These are phyloP conservation scores for Psilocybe cubensis DNA, from an alignment of 768 basidiomycete genomes.

Conservation along the genomic window DNA sequence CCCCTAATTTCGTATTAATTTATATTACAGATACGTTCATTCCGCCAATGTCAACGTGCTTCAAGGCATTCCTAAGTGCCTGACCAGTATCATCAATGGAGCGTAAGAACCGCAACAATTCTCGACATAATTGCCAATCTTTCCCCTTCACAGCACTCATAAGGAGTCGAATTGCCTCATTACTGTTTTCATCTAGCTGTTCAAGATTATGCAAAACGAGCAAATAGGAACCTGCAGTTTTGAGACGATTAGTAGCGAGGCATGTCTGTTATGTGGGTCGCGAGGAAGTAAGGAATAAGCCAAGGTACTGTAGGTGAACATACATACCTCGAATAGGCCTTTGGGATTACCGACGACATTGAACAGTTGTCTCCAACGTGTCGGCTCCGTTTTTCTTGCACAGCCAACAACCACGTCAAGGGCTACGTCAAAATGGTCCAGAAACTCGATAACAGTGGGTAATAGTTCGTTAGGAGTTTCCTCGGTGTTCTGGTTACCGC, in stretches of 20 bases:
- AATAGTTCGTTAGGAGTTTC: slow-evolving; percentile 47
- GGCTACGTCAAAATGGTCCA: slow-evolving; percentile 92
- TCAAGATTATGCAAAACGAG: slow-evolving; percentile 94
- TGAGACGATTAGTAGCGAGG: slow-evolving; percentile 68
- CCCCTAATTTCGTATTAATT: background rate
- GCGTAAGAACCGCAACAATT: slow-evolving; percentile 89
- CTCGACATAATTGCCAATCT: slow-evolving; percentile 91
- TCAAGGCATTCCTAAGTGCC: slow-evolving; percentile 65
- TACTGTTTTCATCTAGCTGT: slow-evolving; percentile 78
- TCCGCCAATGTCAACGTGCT: slow-evolving; percentile 34
- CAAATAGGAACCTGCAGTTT: slow-evolving; percentile 91
- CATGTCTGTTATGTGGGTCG: slow-evolving; percentile 57
- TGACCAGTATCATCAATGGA: slow-evolving; percentile 88
- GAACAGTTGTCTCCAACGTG: slow-evolving; percentile 88
- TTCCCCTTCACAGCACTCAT: slow-evolving; percentile 73
- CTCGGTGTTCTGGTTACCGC: slow-evolving; percentile 30
- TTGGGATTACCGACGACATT: slow-evolving; percentile 90
- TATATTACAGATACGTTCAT: background rate
- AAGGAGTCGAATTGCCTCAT: slow-evolving; percentile 82
- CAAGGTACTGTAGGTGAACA: background rate
- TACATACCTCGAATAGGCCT: slow-evolving; percentile 81
- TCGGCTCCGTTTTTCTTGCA: slow-evolving; percentile 94
- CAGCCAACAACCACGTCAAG: slow-evolving; percentile 95
- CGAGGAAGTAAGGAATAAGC: background rate
- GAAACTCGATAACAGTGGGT: slow-evolving; percentile 78